These are phyloP conservation scores for Blastocystis sp. DNA, from an alignment of 352 stramenopile species.

Conservation along the genomic window DNA sequence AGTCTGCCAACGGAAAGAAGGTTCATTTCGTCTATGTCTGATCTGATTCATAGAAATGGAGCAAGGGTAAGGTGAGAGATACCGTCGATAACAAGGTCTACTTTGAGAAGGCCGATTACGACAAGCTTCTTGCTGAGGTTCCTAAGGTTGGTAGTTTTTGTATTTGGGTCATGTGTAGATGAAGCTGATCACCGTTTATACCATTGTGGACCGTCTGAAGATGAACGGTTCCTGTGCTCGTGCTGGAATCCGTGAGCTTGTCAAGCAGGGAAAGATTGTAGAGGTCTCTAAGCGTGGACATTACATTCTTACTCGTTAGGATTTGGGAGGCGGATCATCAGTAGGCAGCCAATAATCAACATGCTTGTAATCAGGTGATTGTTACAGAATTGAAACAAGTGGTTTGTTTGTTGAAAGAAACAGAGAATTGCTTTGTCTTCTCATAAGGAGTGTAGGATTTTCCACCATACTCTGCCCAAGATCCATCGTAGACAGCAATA, in stretches of 20 bases:
- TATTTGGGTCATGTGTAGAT: background rate
- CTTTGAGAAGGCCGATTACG: conserved; percentile 58
- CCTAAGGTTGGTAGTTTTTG: conserved; percentile 22
- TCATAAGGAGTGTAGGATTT: conserved; percentile 42
- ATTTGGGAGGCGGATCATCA: background rate
- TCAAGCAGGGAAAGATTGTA: conserved; percentile 61
- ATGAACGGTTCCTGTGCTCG: conserved; percentile 61
- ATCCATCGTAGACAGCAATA: conserved; percentile 45
- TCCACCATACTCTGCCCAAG: conserved; percentile 56
- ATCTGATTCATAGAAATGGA: conserved; percentile 57
- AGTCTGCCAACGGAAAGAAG: conserved; percentile 62
- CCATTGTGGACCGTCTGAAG: conserved; percentile 63
- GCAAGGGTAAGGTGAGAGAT: conserved; percentile 62
- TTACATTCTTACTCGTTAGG: conserved; percentile 45
- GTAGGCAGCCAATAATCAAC: conserved; percentile 44
- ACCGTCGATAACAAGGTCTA: conserved; percentile 62
- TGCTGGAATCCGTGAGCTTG: conserved; percentile 55
- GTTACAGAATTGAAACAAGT: conserved; percentile 21
- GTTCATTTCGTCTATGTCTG: background rate
- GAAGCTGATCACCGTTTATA: conserved; percentile 63
- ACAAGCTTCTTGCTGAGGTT: conserved; percentile 58
- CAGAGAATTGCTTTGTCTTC: conserved; percentile 9
- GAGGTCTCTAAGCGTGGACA: conserved; percentile 59
- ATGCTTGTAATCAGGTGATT: conserved; percentile 15
- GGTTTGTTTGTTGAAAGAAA: conserved; percentile 33